These are phyloP conservation scores for Aquanectria penicillioides DNA, from an alignment of 2,329 filamentous ascomycete species.

Conservation along the genomic window DNA sequence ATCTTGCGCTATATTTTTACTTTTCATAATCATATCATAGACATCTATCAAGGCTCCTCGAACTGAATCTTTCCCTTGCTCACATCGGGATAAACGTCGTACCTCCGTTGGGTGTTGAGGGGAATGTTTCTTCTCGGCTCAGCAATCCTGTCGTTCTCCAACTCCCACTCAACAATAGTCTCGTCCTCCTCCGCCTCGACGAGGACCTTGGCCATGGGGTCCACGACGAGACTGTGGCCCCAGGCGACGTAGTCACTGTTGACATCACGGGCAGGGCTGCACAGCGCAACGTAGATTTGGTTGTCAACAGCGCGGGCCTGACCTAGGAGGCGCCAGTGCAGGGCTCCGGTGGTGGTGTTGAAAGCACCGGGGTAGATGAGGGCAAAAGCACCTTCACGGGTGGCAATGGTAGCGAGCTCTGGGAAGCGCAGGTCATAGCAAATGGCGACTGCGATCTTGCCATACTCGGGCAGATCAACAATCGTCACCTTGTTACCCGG, in stretches of 20 bases:
- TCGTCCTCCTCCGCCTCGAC: conserved; percentile 82
- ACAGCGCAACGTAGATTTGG: conserved; percentile 92
- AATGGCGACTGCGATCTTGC: conserved; percentile 87
- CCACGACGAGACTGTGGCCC: conserved; percentile 89
- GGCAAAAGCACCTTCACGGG: conserved; percentile 85
- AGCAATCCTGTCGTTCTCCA: conserved; percentile 75
- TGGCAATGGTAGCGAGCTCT: conserved; percentile 89
- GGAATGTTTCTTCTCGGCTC: conserved; percentile 86
- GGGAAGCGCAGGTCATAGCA: conserved; percentile 99
- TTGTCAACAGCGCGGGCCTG: conserved; percentile 91
- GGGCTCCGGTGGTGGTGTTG: conserved; percentile 89
- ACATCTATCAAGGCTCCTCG: conserved; percentile 39
- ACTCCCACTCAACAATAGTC: conserved; percentile 77
- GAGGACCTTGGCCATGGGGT: conserved; percentile 87
- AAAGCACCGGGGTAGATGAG: conserved; percentile 97
- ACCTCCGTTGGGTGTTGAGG: conserved; percentile 83
- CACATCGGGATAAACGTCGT: conserved; percentile 95
- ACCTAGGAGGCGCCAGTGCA: conserved; percentile 90
- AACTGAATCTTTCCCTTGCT: conserved; percentile 65
- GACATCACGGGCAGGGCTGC: conserved; percentile 87
- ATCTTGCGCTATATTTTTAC: background rate
- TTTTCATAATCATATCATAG: background rate
- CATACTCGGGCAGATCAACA: conserved; percentile 88
- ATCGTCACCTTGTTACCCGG: conserved; percentile 88
- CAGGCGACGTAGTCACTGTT: conserved; percentile 84